Conservation (phyloP, 129 eudicot species). For the Pseudognaphalium luteoalbum region DNA sequence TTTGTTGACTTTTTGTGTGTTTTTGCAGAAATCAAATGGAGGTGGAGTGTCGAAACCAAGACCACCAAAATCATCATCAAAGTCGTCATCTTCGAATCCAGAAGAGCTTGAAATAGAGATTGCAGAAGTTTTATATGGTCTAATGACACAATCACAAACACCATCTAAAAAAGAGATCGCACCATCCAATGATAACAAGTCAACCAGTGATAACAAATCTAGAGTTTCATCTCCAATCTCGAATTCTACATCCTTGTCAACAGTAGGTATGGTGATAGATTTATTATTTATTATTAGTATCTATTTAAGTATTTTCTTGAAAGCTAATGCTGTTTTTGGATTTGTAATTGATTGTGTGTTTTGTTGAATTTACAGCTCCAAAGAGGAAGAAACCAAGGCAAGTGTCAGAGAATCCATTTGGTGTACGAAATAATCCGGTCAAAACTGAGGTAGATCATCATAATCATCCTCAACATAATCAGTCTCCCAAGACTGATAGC, state of each 20-base stretch:
- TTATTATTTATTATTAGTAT: neutral
- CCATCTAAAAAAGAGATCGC: conserved; percentile 58
- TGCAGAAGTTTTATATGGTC: conserved; percentile 89
- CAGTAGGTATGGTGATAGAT: conserved; percentile 48
- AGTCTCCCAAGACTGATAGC: conserved; percentile 53
- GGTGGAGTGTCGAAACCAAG: conserved; percentile 52
- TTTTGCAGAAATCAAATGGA: conserved; percentile 65
- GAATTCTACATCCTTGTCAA: conserved; percentile 49
- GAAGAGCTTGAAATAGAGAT: conserved; percentile 98
- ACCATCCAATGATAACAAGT: conserved; percentile 51
- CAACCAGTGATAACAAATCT: conserved; percentile 55
- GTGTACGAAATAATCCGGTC: conserved; percentile 56
- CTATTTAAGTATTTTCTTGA: neutral
- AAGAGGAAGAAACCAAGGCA: conserved; percentile 90
- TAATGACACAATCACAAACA: conserved; percentile 83
- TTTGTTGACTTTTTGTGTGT: neutral
- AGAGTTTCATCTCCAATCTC: conserved; percentile 69
- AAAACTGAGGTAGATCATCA: conserved; percentile 63
- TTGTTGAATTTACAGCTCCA: conserved; percentile 55
- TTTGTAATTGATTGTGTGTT: conserved; percentile 6
- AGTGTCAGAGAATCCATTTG: conserved; percentile 52
- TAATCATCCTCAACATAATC: conserved; percentile 30
- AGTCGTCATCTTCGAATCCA: conserved; percentile 71
- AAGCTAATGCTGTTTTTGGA: neutral
- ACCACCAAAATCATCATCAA: conserved; percentile 66